A percentile compares a stretch with the other conserved stretches of the same genome.
phyloP scores from a whole-genome alignment of 306 rosid species.

The Rosa lucieae region DNA sequence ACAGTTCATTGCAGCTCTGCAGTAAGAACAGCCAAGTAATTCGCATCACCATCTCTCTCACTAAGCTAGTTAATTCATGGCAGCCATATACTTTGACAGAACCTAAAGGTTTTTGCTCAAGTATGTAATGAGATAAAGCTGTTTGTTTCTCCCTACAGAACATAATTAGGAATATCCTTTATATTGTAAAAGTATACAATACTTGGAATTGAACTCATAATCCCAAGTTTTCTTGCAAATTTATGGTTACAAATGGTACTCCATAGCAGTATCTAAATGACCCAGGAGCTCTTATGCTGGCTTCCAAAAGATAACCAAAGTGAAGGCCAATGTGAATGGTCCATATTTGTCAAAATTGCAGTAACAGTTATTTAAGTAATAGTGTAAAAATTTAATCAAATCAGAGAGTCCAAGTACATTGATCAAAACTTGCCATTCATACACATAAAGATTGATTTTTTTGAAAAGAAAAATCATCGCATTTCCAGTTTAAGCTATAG shows the following conservation, averaged over 20 bases:
- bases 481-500: too few relatives aligned
- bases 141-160: too few relatives aligned
- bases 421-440: not conserved
- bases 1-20: too few relatives aligned
- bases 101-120: too few relatives aligned
- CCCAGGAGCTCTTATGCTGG: not conserved
- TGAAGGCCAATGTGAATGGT: not conserved
- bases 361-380: not conserved
- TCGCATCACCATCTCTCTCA: too few relatives aligned
- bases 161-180: too few relatives aligned
- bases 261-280: not conserved
- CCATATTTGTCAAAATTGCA: not conserved
- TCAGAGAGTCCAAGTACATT: constrained; percentile 3
- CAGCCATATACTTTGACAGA: too few relatives aligned
- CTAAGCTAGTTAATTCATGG: too few relatives aligned
- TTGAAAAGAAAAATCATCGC: too few relatives aligned
- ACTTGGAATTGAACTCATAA: not conserved
- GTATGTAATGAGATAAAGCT: too few relatives aligned
- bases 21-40: too few relatives aligned
- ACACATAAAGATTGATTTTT: too few relatives aligned
- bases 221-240: not conserved
- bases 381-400: constrained; percentile 20
- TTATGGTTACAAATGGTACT: not conserved
- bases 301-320: constrained; percentile 5
- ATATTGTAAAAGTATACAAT: constrained; percentile 8